Conservation (phyloP, 1,284 basidiomycete genomes). For the Hemileia vastatrix region DNA sequence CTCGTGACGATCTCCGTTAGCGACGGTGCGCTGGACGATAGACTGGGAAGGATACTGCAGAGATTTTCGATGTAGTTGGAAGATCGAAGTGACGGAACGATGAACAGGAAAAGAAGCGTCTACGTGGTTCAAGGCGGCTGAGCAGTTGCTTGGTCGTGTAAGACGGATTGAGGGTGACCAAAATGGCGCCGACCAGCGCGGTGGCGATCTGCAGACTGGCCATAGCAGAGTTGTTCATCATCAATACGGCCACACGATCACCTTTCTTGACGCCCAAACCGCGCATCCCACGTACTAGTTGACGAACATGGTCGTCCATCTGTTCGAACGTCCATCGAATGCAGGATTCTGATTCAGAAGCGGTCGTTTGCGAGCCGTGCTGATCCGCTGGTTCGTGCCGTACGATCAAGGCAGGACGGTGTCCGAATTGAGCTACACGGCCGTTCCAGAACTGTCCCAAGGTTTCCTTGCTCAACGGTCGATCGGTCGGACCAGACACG, state of each 20-base stretch:
- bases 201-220: slow-evolving; percentile 34
- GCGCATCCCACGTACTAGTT: slow-evolving; percentile 27
- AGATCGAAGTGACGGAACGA: slow-evolving; percentile 30
- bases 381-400: slow-evolving; percentile 33
- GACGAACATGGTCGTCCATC: slow-evolving; percentile 32
- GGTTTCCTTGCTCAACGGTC: slow-evolving; percentile 27
- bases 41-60: slow-evolving; percentile 28
- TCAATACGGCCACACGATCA: slow-evolving; percentile 33
- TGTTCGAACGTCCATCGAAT: slow-evolving; percentile 34
- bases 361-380: slow-evolving; percentile 14
- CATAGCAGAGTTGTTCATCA: slow-evolving; percentile 38
- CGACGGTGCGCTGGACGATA: slow-evolving; percentile 9
- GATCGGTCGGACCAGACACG: slow-evolving; percentile 28
- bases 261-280: slow-evolving; percentile 30
- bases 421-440: slow-evolving; percentile 23
- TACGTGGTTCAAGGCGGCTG: slow-evolving; percentile 29
- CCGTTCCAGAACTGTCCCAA: slow-evolving; percentile 30
- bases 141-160: slow-evolving; percentile 33
- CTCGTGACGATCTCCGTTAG: slow-evolving; percentile 26
- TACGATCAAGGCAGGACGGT: slow-evolving; percentile 31
- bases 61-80: slow-evolving; percentile 32
- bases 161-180: slow-evolving; percentile 37
- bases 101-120: slow-evolving; percentile 30
- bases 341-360: slow-evolving; percentile 21
- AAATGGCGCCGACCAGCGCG: slow-evolving; percentile 32